Evolutionary conservation across 768 basidiomycete species (phyloP), one percentile per base, ranked within the genome.

Genomic region (Pulveroboletus frians): DNA sequence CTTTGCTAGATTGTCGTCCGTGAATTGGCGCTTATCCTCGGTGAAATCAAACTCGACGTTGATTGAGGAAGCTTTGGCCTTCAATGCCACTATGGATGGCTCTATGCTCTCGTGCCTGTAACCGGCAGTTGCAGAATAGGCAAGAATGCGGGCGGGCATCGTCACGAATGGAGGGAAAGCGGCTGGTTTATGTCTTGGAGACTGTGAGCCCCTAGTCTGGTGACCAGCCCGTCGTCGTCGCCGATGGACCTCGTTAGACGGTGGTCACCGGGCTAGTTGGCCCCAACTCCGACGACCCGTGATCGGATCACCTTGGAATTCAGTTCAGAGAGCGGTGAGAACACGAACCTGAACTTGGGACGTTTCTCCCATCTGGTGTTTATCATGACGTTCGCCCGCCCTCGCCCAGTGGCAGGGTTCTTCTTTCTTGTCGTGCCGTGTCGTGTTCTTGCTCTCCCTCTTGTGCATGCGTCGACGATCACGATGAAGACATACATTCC

Each of bases 21-120:
- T 84, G 66, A 89, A 88, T 52, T 66, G 65, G 0, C 56, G 54
- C 51, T 66, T 66, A 50, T 88, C 84, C 60, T 89, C 88, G 3
- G 85, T 83, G 47, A 80, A 73, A 42, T 80, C 78, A 50, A 89
- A 85, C 20, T 69, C 43, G 43, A 81, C 71, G 51, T 78, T 69
- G 48, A 82, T 76, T 0, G 66, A 58, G n/a, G 69, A 49, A 2
- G 73, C 74, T 20, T 69, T 72, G 1, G 69, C 62, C 48, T 75
- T 74, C 35, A 89, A 65, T 0, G 76, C 77, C 37, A 76, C 65
- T 23, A 85, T 77, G 4, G 86, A 85, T 1, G 80, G 78, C 0
- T 86, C 86, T 48, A 89, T 89, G 3, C 82, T 84, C 51, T 87
- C 86, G 58, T 90, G 88, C 50, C 85, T 71, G 63, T 76, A 90